Evolutionary conservation across 352 stramenopile species (phyloP).

Genomic region (Globisporangium middletonii): DNA sequence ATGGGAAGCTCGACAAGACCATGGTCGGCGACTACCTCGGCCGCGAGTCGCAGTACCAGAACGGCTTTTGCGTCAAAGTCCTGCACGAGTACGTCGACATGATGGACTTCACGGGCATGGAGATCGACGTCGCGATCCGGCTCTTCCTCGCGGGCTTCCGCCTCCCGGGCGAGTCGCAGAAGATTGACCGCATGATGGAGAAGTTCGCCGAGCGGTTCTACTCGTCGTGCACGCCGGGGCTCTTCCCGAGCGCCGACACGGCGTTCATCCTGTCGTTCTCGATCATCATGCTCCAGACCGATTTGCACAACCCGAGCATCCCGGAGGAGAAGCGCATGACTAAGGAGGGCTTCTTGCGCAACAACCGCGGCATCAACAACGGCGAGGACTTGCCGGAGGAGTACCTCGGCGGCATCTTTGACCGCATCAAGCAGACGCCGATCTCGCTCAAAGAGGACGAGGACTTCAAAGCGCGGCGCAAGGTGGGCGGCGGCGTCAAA

Average conservation of each 20-base stretch:
- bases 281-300: constrained; percentile 86
- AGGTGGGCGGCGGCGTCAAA: constrained; percentile 21
- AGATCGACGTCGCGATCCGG: constrained; percentile 97
- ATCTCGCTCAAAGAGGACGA: constrained; percentile 98
- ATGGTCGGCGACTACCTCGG: constrained; percentile 97
- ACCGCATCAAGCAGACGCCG: constrained; percentile 93
- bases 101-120: constrained; percentile 93
- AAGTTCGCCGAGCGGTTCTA: constrained; percentile 96
- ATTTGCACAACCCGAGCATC: constrained; percentile 99
- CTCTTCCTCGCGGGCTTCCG: constrained; percentile 97
- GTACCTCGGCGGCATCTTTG: constrained; percentile 93
- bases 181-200: constrained; percentile 99
- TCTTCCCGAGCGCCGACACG: constrained; percentile 95
- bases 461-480: constrained; percentile 42
- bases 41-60: constrained; percentile 94
- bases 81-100: constrained; percentile 96
- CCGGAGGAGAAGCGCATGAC: constrained; percentile 97
- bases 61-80: constrained; percentile 89
- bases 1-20: constrained; percentile 95
- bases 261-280: constrained; percentile 98
- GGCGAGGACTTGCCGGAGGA: constrained; percentile 93
- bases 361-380: constrained; percentile 97
- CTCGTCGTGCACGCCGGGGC: constrained; percentile 54
- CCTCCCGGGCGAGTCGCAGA: constrained; percentile 98
- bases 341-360: constrained; percentile 93